phyloP scores from a whole-genome alignment of 192 early-diverging fungal genomes.

The Backusella liffmaniae region DNA sequence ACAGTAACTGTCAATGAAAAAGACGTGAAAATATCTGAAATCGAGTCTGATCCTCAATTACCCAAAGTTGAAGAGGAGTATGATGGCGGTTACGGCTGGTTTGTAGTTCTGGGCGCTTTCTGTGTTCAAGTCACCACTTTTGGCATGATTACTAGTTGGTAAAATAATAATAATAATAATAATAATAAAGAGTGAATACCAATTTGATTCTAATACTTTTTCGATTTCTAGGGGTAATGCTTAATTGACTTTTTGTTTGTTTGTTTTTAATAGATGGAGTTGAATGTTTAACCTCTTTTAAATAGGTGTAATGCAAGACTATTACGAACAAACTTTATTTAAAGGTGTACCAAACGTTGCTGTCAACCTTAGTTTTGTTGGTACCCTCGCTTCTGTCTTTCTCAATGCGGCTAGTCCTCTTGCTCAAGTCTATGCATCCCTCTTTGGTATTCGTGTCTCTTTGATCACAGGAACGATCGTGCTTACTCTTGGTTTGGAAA shows the following conservation, averaged over 20 bases:
- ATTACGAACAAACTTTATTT: slow-evolving; percentile 27
- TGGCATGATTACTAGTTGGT: slow-evolving; percentile 18
- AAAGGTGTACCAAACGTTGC: slow-evolving; percentile 4
- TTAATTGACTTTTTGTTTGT: neutral
- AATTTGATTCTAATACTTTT: neutral
- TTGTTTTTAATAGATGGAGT: neutral
- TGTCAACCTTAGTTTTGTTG: slow-evolving; percentile 25
- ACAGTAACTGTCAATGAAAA: neutral
- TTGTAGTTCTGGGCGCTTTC: slow-evolving; percentile 40
- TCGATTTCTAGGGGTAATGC: neutral
- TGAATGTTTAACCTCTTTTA: neutral
- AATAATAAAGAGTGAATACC: neutral
- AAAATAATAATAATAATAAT: too few relatives aligned
- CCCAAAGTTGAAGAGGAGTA: slow-evolving; percentile 11
- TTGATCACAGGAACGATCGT: slow-evolving; percentile 9
- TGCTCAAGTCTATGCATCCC: slow-evolving; percentile 16
- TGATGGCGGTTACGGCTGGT: slow-evolving; percentile 43
- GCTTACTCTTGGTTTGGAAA: slow-evolving; percentile 8
- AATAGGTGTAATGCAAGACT: slow-evolving; percentile 32
- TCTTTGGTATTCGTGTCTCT: neutral
- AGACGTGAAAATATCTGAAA: neutral
- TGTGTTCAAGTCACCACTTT: slow-evolving; percentile 30
- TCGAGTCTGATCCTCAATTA: neutral
- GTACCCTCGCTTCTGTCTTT: slow-evolving; percentile 13
- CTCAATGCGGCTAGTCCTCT: slow-evolving; percentile 19